Base-by-base conservation (phyloP, 2,329 filamentous ascomycete genomes). In the Pseudogymnoascus sp. region DNA sequence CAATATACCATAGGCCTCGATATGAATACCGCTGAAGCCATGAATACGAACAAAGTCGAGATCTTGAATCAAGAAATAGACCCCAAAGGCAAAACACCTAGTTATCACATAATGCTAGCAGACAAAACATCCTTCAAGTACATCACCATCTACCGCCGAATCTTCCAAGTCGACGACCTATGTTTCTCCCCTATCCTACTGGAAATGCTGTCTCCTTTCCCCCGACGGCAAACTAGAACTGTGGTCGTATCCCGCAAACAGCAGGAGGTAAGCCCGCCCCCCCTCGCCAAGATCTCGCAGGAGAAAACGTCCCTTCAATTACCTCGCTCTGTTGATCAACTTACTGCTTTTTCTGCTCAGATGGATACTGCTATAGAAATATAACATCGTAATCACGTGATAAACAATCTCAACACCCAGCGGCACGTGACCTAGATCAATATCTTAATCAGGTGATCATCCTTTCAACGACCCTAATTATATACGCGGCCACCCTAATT, bases 141-240 rank as follows among this genome's bases (percentile, higher is more conserved):
- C 65, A 68, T 79, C 34, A 76, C 72, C 11, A 71, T 79, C 28
- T 75, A 75, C 7, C 66, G 72, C 10, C 74, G 75, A 61, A 62
- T 75, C 2, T 73, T 75, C 57, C 69, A 71, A 28, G 63, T 63
- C 16, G 71, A 74, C 37, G 73, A 77, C 62, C 69, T 76, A 63
- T 71, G 70, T 16, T 77, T 74, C 61, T 72, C 67, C 7, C 75
- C 75, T 11, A 62, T 67, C 8, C 67, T 78, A 25, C 65, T 76
- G 36, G 43, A 72, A 4, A 64, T 71, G 10, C 71, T 80, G 8
- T 77, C 78, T 3, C 68, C 71, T 4, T 74, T 79, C 14, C 76
- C 76, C 76, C 1, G 60, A 69, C 0, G 76, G 77, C 10, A 73
- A 73, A 77, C 66, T 80, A 77, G 77, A 79, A 79, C 64, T 67